These are phyloP conservation scores for Sarocladium strictum DNA, from an alignment of 2,329 filamentous ascomycete species.

Conservation along the genomic window DNA sequence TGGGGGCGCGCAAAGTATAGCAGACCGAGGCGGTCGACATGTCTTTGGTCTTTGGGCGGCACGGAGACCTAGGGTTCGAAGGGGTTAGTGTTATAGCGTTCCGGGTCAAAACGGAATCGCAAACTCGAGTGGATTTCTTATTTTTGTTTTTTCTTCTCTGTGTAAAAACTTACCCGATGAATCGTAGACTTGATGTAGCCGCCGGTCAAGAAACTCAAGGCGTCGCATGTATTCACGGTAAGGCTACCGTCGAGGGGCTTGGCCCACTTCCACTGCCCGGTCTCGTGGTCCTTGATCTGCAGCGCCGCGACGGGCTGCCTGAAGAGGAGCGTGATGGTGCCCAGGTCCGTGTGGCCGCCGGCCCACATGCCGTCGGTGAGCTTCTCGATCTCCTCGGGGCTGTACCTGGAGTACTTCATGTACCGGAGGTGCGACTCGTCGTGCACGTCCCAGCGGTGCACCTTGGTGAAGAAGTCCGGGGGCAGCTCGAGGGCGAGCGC, in stretches of 20 bases:
- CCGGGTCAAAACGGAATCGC: too few species aligned
- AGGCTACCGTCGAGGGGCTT: constrained; percentile 42
- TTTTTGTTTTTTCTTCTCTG: not conserved
- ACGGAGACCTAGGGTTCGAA: constrained; percentile 27
- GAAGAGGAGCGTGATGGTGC: constrained; percentile 51
- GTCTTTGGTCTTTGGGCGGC: constrained; percentile 33
- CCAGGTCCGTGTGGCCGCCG: constrained; percentile 50
- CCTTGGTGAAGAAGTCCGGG: constrained; percentile 46
- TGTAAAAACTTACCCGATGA: constrained; percentile 24
- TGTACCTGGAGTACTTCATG: constrained; percentile 51
- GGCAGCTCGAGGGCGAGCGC: constrained; percentile 56
- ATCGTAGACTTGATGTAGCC: constrained; percentile 38
- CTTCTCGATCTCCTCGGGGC: constrained; percentile 37
- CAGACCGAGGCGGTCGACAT: constrained; percentile 42
- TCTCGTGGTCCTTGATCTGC: constrained; percentile 43
- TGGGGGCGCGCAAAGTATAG: constrained; percentile 44
- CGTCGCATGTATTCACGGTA: constrained; percentile 46
- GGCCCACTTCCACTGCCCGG: constrained; percentile 44
- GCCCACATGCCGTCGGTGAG: constrained; percentile 36
- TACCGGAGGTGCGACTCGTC: constrained; percentile 58
- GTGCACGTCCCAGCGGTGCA: constrained; percentile 51
- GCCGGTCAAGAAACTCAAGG: constrained; percentile 41
- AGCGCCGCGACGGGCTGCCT: constrained; percentile 52
- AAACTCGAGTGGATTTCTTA: too few species aligned
- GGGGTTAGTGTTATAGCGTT: not conserved